A percentile compares a stretch with the other conserved stretches of the same genome.
phyloP scores from a whole-genome alignment of 2,329 filamentous ascomycete genomes.

The Fusarium bulbicola region DNA sequence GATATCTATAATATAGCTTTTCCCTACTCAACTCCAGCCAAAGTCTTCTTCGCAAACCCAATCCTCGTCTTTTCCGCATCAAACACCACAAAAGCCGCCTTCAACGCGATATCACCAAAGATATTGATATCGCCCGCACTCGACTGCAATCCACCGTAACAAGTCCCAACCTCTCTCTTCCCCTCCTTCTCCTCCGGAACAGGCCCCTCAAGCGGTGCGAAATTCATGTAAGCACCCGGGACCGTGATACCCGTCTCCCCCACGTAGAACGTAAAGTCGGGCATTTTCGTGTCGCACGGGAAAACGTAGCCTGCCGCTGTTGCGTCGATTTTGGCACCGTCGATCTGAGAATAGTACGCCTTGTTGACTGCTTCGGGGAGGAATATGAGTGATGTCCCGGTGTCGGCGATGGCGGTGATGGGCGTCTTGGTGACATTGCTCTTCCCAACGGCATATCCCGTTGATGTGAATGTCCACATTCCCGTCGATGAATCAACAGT shows the following conservation, averaged over 20 bases:
- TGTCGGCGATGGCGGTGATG: constrained; percentile 61
- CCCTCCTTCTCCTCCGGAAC: not conserved
- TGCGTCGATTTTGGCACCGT: constrained; percentile 52
- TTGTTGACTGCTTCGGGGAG: constrained; percentile 62
- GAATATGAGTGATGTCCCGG: constrained; percentile 72
- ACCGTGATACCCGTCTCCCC: constrained; percentile 67
- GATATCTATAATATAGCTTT: not conserved
- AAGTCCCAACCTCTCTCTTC: constrained; percentile 44
- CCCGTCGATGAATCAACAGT: constrained; percentile 68
- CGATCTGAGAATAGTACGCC: constrained; percentile 59
- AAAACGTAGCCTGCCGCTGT: constrained; percentile 57
- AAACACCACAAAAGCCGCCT: constrained; percentile 68
- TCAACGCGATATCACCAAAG: constrained; percentile 69
- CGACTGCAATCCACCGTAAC: constrained; percentile 76
- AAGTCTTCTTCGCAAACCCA: constrained; percentile 35
- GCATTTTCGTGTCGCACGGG: constrained; percentile 56
- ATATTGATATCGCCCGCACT: constrained; percentile 63
- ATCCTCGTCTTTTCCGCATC: constrained; percentile 48
- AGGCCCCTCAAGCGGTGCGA: constrained; percentile 51
- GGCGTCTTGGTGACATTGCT: constrained; percentile 38
- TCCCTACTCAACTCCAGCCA: not conserved
- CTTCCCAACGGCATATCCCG: constrained; percentile 29
- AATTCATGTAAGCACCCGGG: constrained; percentile 63
- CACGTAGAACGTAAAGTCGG: constrained; percentile 63
- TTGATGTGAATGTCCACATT: constrained; percentile 68